Evolutionary conservation across 768 basidiomycete species (phyloP), one percentile per base, ranked within the genome.

Genomic region (Dioszegia crocea): DNA sequence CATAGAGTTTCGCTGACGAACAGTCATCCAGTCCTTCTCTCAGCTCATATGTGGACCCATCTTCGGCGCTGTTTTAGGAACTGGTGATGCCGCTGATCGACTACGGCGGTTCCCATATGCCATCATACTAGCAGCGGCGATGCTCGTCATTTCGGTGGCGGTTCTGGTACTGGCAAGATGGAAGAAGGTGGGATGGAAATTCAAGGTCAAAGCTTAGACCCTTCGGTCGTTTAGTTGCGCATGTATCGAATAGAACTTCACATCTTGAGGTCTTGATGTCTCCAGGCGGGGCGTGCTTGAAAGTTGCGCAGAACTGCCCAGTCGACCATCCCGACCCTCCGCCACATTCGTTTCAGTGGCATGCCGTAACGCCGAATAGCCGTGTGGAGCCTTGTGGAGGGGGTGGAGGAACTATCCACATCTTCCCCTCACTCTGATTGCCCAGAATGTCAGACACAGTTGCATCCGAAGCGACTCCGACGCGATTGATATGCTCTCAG

Each of bases 41-140:
- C 61, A 62, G 31, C 45, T 62, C 14, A 26, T 59, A 21, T 47
- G 61, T 14, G 48, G 48, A 5, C 61, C 61, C 9, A 53, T 52
- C 14, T 51, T 58, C 23, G 61, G 61, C 14, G 50, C 41, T 4
- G 19, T 62, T n/a, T 24, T 62, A 4, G 61, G 61, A 9, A 30
- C 26, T 2, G 61, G 61, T 5, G 24, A 48, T 1, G 31, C 12
- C 4, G 27, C 17, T 21, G 49, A 62, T 14, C 61, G 51, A 38
- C 45, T 62, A 10, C 21, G 21, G 3, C 33, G 33, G 14, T 33
- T 33, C 33, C 33, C 33, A 9, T 49, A 59, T 9, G 50, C 57
- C 21, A 63, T 63, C n/a, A 33, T 48, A n/a, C 26, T 63, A 3
- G 62, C 49, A 11, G 33, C 38, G 16, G 38, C 38, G 14, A 31